These are phyloP conservation scores for Thalassia testudinum DNA, from an alignment of 116 monocot genomes.

Conservation along the genomic window DNA sequence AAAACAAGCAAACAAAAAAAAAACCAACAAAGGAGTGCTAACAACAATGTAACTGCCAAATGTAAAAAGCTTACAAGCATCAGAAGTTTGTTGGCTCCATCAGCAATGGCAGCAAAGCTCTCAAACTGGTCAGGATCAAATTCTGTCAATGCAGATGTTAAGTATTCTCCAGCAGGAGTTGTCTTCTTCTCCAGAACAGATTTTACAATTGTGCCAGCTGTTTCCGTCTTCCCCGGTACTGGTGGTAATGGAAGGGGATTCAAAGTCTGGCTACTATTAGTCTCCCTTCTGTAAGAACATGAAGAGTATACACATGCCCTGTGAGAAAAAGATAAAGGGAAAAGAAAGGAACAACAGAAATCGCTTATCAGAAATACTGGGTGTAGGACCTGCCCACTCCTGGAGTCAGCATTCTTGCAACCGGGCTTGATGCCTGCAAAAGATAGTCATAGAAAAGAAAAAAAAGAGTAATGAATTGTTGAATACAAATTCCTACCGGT, in stretches of 20 bases:
- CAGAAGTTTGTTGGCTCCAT: slow-evolving; percentile 96
- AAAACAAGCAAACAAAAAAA: too few species aligned
- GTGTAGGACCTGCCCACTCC: slow-evolving; percentile 12
- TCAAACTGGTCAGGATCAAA: slow-evolving; percentile 96
- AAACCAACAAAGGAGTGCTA: too few species aligned
- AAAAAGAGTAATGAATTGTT: too few species aligned
- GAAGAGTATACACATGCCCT: not conserved
- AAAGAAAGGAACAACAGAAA: not conserved
- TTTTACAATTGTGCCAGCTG: slow-evolving; percentile 61
- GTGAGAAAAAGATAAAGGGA: not conserved
- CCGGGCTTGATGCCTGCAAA: slow-evolving; percentile 50
- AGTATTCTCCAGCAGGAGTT: slow-evolving; percentile 92
- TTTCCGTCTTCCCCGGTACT: slow-evolving; percentile 23
- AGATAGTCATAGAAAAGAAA: too few species aligned
- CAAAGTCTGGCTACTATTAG: slow-evolving; percentile 20
- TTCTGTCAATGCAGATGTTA: slow-evolving; percentile 76
- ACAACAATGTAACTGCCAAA: too few species aligned
- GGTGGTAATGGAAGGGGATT: slow-evolving; percentile 22
- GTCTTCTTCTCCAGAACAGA: slow-evolving; percentile 74
- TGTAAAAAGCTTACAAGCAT: slow-evolving; percentile 61
- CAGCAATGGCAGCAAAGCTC: slow-evolving; percentile 77
- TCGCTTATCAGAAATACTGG: not conserved
- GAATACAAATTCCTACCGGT: too few species aligned
- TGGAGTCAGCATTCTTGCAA: slow-evolving; percentile 11
- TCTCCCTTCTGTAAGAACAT: slow-evolving; percentile 30